These are phyloP conservation scores for Trichosanthes cucumerina DNA, from an alignment of 306 rosid genomes.

Conservation along the genomic window DNA sequence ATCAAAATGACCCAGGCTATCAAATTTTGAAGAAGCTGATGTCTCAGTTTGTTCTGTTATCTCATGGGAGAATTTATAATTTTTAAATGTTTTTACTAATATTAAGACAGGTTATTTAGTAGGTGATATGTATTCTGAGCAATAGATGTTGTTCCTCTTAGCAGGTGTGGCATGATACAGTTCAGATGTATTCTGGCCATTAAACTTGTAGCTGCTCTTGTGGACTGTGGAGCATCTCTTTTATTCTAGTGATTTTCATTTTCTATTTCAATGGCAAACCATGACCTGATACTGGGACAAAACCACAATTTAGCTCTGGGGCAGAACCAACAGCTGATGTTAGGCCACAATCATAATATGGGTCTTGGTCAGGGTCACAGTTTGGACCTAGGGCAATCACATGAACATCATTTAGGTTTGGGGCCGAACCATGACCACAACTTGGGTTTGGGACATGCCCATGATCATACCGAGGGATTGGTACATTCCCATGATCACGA, in stretches of 20 bases:
- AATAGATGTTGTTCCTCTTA: background rate
- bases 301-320: slow-evolving; percentile 49
- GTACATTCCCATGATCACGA: slow-evolving; percentile 27
- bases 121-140: background rate
- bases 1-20: background rate
- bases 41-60: background rate
- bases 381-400: slow-evolving; percentile 43
- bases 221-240: slow-evolving; percentile 16
- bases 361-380: slow-evolving; percentile 47
- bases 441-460: slow-evolving; percentile 28
- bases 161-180: slow-evolving; percentile 6
- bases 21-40: background rate
- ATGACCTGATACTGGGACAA: slow-evolving; percentile 66
- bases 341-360: slow-evolving; percentile 49
- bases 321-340: slow-evolving; percentile 56
- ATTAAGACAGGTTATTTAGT: background rate
- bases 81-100: background rate
- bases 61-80: background rate
- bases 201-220: slow-evolving; percentile 13
- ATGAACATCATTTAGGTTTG: slow-evolving; percentile 40
- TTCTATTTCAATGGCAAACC: slow-evolving; percentile 48
- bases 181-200: background rate
- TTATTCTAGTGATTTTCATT: slow-evolving; percentile 10
- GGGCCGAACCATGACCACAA: slow-evolving; percentile 47
- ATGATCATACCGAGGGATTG: slow-evolving; percentile 36